Evolutionary conservation across 129 eudicot species (phyloP), one percentile per base, ranked within the genome.

Genomic region (Chrysanthemum lavandulifolium): DNA sequence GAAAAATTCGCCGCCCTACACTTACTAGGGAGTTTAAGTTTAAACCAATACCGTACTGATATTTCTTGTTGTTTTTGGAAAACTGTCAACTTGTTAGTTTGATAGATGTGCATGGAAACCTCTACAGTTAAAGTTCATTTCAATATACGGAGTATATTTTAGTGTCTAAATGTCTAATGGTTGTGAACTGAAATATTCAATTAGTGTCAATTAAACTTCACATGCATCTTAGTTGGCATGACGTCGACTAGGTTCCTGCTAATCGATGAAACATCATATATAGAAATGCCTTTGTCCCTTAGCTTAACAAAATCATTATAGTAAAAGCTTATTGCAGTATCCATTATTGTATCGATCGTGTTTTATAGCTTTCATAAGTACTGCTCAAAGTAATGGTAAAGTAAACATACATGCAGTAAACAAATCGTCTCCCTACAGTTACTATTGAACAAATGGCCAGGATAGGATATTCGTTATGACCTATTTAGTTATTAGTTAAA

Each of bases 221-320:
- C 57, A 56, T 58, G 45, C 55, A 57, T 56, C 62, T 11, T 15
- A 68, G n/a, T 52, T 68, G 21, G 49, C 61, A 52, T 51, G 47
- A 50, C 21, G 58, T 19, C 15, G 13, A 31, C 43, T 49, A 12
- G 40, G 51, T 19, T 69, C 63, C 2, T 52, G 51, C 29, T 9
- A 14, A 27, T 27, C 31, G 31, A 3, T 40, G 16, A n/a, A 66
- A 18, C 23, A 7, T 19, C 13, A 54, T 66, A 15, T 27, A 12
- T 21, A 5, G 13, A 5, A 25, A 25, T 40, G 54, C 19, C 43
- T 60, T 40, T 4, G 21, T 43, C 13, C 49, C 59, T 19, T 5
- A 48, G 19, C 10, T 29, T 55, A 53, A 55, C 1, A 54, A 16
- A 52, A 14, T 21, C 13, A 19, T 12, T 33, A 33, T 33, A 33